Evolutionary conservation across 345 rosid genomes (phyloP), one percentile per base, ranked within the genome.

Genomic region (Stellera chamaejasme): DNA sequence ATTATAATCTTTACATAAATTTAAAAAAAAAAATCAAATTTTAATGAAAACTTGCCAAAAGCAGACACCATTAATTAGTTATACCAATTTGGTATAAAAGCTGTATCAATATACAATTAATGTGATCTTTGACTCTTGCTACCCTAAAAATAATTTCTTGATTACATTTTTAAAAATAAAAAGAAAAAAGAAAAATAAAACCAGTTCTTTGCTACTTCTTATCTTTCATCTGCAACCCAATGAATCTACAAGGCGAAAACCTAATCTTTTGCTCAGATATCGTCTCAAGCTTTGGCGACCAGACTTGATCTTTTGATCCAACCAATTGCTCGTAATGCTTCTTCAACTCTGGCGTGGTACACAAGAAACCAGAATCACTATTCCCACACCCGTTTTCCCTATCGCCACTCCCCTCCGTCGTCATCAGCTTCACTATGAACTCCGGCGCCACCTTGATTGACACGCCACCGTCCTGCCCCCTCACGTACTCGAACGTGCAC

Each of bases 311-410:
- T 64, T 63, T 83, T 14, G 79, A 66, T 54, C 96, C 79, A 10
- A 88, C 98, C 13, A 91, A 71, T 67, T 66, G 80, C 41, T 79
- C 86, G 53, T 91, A 91, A 13, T 85, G 96, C 66, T 88, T 91
- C 81, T 83, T 76, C 82, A 91, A 60, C 75, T 91, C 96, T n/a
- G 96, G 96, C 2, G 96, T 85, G 70, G 83, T 83, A 56, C 97
- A 90, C 54, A 91, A 80, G 63, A 68, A 69, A 32, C 39, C 39
- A 32, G 7, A 5, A 32, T 32, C 39, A 13, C 64, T 63, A 45
- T 32, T 54, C 27, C 69, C 60, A 28, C 59, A 47, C 44, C 50
- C 58, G 2, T n/a, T 59, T 2, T 25, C 19, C 10, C 41, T 61
- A 23, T 36, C 41, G 27, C 48, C 67, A 42, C 23, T 65, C 67